phyloP scores from a whole-genome alignment of 1,284 basidiomycete species.

The Leccinum pallidistipes region DNA sequence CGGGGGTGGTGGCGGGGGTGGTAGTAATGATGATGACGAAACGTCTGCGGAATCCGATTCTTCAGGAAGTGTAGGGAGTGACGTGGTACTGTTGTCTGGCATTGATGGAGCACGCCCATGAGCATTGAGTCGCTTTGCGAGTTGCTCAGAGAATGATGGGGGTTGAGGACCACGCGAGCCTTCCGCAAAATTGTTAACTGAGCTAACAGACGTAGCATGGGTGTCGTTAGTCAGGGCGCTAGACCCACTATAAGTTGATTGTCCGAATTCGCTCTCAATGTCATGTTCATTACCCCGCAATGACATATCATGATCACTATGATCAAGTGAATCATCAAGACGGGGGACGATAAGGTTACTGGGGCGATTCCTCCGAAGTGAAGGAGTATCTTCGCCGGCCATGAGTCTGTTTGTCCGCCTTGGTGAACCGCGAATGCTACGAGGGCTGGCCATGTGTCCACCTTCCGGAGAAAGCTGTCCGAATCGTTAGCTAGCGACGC shows the following conservation, averaged over 20 bases:
- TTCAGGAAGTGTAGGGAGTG: conserved; percentile 41
- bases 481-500: conserved; percentile 13
- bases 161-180: conserved; percentile 37
- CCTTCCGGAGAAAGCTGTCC: conserved; percentile 52
- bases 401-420: conserved; percentile 45
- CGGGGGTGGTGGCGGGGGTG: conserved; percentile 36
- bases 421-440: conserved; percentile 67
- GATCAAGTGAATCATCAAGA: conserved; percentile 43
- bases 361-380: conserved; percentile 37
- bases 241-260: conserved; percentile 46
- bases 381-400: conserved; percentile 40
- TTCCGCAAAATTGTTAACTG: conserved; percentile 40
- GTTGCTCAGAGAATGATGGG: conserved; percentile 58
- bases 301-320: conserved; percentile 39
- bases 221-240: conserved; percentile 52
- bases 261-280: conserved; percentile 54
- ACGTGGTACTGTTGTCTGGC: conserved; percentile 18
- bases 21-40: conserved; percentile 30
- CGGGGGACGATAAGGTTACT: conserved; percentile 46
- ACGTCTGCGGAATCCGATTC: conserved; percentile 28
- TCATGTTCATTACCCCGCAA: conserved; percentile 49
- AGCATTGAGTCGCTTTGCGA: conserved; percentile 47
- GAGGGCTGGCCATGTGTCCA: conserved; percentile 57
- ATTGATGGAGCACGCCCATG: conserved; percentile 35
- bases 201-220: conserved; percentile 55